phyloP scores from a whole-genome alignment of 1,284 basidiomycete genomes.

The Farysia itapuensis region DNA sequence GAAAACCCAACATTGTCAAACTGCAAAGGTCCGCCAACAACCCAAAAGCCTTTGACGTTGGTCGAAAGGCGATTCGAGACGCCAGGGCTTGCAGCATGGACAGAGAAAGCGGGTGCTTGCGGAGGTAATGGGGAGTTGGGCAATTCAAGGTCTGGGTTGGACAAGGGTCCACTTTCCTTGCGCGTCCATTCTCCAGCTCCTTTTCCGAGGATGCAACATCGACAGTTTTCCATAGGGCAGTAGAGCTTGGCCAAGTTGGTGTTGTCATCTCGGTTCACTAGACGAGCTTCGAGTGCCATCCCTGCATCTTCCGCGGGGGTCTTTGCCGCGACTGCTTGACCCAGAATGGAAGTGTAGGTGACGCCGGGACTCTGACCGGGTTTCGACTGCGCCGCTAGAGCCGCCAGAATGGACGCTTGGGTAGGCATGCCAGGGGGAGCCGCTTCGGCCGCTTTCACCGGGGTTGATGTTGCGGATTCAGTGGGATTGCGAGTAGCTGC shows the following conservation, averaged over 20 bases:
- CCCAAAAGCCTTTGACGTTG: conserved; percentile 48
- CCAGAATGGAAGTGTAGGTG: conserved; percentile 48
- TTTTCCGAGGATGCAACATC: conserved; percentile 44
- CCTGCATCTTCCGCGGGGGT: conserved; percentile 54
- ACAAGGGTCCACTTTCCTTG: conserved; percentile 51
- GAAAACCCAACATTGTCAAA: conserved; percentile 58
- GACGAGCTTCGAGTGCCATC: conserved; percentile 51
- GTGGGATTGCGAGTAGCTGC: not conserved
- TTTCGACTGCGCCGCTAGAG: conserved; percentile 33
- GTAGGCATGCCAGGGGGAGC: conserved; percentile 36
- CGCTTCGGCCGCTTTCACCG: not conserved
- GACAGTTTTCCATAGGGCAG: conserved; percentile 55
- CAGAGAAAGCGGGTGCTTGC: conserved; percentile 22
- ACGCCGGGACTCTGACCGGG: conserved; percentile 28
- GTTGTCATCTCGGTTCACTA: conserved; percentile 44
- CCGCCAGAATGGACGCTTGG: conserved; percentile 41
- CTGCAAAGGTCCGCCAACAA: conserved; percentile 42
- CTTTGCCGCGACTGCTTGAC: conserved; percentile 56
- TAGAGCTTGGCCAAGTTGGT: conserved; percentile 51
- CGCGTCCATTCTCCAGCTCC: conserved; percentile 44
- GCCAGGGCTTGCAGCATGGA: conserved; percentile 9
- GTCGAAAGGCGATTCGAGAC: conserved; percentile 18
- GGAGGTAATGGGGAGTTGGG: conserved; percentile 39
- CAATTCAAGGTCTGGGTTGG: conserved; percentile 27
- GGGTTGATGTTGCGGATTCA: not conserved